phyloP scores from a whole-genome alignment of 306 rosid species.

The Gastrolobium villosum region DNA sequence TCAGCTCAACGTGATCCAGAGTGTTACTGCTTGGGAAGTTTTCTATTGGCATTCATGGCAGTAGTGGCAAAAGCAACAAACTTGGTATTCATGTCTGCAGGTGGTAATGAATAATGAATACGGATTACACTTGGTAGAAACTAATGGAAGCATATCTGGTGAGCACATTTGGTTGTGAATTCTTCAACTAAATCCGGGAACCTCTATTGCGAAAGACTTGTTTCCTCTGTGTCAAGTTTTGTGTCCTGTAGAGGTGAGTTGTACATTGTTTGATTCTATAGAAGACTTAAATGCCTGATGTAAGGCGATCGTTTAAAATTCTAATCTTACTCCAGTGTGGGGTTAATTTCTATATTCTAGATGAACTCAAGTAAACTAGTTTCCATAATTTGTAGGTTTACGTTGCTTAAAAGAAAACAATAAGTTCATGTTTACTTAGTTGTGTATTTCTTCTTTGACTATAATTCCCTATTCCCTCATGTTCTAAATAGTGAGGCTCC shows the following conservation, averaged over 20 bases:
- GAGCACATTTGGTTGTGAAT: slow-evolving; percentile 52
- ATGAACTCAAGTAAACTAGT: slow-evolving; percentile 47
- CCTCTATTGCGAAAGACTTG: slow-evolving; percentile 51
- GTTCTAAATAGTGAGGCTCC: neutral
- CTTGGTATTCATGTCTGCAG: slow-evolving; percentile 55
- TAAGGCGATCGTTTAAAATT: slow-evolving; percentile 48
- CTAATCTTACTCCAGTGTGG: slow-evolving; percentile 56
- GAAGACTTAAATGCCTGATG: slow-evolving; percentile 54
- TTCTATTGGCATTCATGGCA: slow-evolving; percentile 49
- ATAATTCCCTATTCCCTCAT: slow-evolving; percentile 36
- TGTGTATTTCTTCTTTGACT: slow-evolving; percentile 50
- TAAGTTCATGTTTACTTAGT: slow-evolving; percentile 47
- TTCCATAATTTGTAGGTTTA: slow-evolving; percentile 44
- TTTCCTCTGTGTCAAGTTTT: slow-evolving; percentile 47
- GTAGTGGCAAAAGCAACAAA: slow-evolving; percentile 50
- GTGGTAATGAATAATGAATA: slow-evolving; percentile 57
- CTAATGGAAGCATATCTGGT: slow-evolving; percentile 51
- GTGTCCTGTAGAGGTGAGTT: slow-evolving; percentile 62
- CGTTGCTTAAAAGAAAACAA: slow-evolving; percentile 43
- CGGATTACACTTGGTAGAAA: slow-evolving; percentile 39
- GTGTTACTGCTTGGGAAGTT: slow-evolving; percentile 47
- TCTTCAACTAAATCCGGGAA: slow-evolving; percentile 49
- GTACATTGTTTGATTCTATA: slow-evolving; percentile 72
- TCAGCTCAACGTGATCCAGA: slow-evolving; percentile 41
- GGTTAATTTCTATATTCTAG: slow-evolving; percentile 50